Evolutionary conservation across 768 basidiomycete genomes (phyloP), one percentile per base, ranked within the genome.

Genomic region (Pisolithus microcarpus): DNA sequence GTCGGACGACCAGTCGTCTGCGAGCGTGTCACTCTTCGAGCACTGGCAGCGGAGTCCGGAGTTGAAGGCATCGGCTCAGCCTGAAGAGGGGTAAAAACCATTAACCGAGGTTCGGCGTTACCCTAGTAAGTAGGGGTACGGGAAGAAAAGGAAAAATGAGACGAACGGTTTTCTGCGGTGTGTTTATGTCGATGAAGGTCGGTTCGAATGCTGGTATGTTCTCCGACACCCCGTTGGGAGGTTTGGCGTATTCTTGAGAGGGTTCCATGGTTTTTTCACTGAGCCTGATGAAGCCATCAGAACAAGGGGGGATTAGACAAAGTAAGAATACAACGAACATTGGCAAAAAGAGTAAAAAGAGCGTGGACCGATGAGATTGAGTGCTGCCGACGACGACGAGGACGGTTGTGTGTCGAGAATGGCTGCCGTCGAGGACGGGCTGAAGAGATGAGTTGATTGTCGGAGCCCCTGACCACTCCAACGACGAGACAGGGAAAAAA

Each of bases 381-480:
- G 51, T 42, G 48, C 28, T 46, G 49, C 23, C 24, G 10, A 50
- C 28, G 8, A 51, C 44, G 50, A 56, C 49, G 7, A 59, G 50
- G 23, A 54, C 51, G 8, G 37, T 52, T 57, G 57, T 65, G 58
- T 52, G 34, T 43, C 24, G 43, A 21, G 16, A 37, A 52, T 59
- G 51, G 18, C 52, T 53, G 39, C 42, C 57, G 31, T 55, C 45
- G 21, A 43, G 50, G 36, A 40, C 53, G 28, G 42, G 50, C 58
- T 55, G 56, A 54, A 52, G 51, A 48, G 59, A 58, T 63, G 61
- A 49, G 65, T 67, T 54, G 65, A 67, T 67, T 67, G 65, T 67
- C 65, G 61, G 63, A 66, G 65, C 65, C 65, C 65, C 65, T 66
- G 65, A 67, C 65, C 61, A 65, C 52, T 4, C 54, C 11, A 19